Percentiles rank a stretch among this genome's conserved stretches.
Conservation (phyloP, 176 grass and related monocot genomes). For the Aegilops sharonensis region DNA sequence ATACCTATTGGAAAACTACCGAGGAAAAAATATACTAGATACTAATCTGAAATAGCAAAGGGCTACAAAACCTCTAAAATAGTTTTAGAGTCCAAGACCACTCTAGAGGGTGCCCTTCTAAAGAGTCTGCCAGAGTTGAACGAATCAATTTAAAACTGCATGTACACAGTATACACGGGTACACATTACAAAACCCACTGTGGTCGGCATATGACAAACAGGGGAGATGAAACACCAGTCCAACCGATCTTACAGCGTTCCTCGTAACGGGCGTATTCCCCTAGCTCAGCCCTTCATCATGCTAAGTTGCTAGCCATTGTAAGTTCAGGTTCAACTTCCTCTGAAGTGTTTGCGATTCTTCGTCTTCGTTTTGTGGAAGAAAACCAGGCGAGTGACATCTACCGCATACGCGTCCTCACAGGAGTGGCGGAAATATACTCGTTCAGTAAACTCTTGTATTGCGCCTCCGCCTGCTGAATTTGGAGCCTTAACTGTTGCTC, state of each 20-base stretch:
- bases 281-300: not conserved
- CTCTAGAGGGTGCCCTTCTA: no score
- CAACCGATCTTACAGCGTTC: not conserved
- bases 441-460: not conserved
- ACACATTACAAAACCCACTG: not conserved
- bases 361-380: not conserved
- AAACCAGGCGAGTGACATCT: not conserved
- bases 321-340: not conserved
- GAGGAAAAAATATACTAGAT: no score
- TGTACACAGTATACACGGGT: not conserved
- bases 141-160: not conserved
- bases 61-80: no score
- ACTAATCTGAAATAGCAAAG: no score
- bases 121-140: no score
- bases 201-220: not conserved
- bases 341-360: not conserved
- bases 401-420: not conserved
- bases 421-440: slow-evolving; percentile 24
- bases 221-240: not conserved
- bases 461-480: slow-evolving; percentile 24
- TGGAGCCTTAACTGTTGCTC: slow-evolving; percentile 7
- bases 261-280: not conserved
- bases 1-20: no score
- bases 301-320: not conserved
- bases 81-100: no score